A percentile compares a stretch with the other conserved stretches of the same genome.
phyloP scores from a whole-genome alignment of 805 yeast genomes.

The Metschnikowia rubicola region DNA sequence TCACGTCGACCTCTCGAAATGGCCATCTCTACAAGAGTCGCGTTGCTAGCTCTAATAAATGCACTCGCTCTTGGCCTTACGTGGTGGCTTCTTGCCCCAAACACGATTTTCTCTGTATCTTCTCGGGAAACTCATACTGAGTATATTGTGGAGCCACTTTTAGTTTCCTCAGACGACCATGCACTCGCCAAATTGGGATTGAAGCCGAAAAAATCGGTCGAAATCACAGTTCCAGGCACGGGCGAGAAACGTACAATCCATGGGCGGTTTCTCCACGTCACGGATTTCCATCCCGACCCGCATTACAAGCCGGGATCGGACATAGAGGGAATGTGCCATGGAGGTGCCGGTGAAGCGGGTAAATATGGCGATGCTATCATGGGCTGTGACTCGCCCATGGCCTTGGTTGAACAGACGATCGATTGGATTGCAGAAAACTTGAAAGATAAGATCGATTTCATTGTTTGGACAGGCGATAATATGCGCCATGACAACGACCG shows the following conservation, averaged over 20 bases:
- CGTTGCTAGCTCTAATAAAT: no score
- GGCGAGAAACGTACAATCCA: conserved; percentile 39
- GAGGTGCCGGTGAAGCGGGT: conserved; percentile 53
- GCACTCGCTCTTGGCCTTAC: conserved; percentile 1
- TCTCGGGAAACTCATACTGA: neutral
- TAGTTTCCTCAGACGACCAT: neutral
- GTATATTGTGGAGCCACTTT: conserved; percentile 3
- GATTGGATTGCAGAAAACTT: conserved; percentile 63
- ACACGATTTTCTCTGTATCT: neutral
- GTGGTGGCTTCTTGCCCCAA: neutral
- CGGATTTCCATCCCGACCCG: conserved; percentile 85
- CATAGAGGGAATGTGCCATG: conserved; percentile 56
- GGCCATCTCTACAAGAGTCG: no score
- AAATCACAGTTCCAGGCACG: conserved; percentile 18
- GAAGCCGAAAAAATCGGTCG: conserved; percentile 31
- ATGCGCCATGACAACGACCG: conserved; percentile 83
- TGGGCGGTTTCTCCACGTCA: conserved; percentile 81
- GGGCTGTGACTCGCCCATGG: conserved; percentile 76
- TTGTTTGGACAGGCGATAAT: conserved; percentile 90
- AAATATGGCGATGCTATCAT: conserved; percentile 69
- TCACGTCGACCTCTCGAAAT: neutral
- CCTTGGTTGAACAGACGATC: conserved; percentile 58
- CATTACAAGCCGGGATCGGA: conserved; percentile 52
- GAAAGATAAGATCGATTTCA: conserved; percentile 76
- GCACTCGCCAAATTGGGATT: conserved; percentile 24